Percentiles rank a stretch among this genome's conserved stretches.
Evolutionary conservation across 2,329 filamentous ascomycete genomes (phyloP).

Genomic region (Fusarium avenaceum): DNA sequence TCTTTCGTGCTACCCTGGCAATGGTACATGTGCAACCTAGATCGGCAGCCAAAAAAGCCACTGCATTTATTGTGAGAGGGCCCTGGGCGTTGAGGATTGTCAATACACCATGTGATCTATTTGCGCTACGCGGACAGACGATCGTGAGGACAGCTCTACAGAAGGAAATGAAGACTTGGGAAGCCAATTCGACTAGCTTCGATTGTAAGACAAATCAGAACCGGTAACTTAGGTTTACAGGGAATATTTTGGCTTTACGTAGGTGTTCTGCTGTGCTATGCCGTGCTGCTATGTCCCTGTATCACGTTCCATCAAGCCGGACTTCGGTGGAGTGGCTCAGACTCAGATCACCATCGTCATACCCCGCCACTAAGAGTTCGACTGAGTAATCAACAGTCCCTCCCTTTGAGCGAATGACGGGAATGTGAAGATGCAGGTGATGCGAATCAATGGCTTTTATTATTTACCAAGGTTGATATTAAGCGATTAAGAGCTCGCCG

Average conservation of each 20-base stretch:
- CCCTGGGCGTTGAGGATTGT: not conserved
- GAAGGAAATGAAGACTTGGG: not conserved
- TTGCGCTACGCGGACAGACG: constrained; percentile 18
- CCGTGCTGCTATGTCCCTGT: constrained; percentile 15
- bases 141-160: not conserved
- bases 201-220: constrained; percentile 15
- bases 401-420: constrained; percentile 7
- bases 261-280: not conserved
- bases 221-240: constrained; percentile 12
- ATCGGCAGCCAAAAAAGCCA: constrained; percentile 15
- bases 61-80: not conserved
- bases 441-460: not conserved
- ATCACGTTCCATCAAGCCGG: constrained; percentile 44
- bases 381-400: constrained; percentile 11
- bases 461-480: not conserved
- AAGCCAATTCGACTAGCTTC: not conserved
- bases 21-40: not conserved
- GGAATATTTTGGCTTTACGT: constrained; percentile 14
- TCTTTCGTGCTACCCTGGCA: not conserved
- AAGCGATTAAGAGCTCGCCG: not conserved
- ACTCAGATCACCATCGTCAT: constrained; percentile 44
- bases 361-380: constrained; percentile 40
- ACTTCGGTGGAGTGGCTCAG: constrained; percentile 39
- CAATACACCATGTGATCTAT: not conserved
- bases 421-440: not conserved